phyloP scores from a whole-genome alignment of 1,284 basidiomycete species.

The Leucoagaricus sp. region DNA sequence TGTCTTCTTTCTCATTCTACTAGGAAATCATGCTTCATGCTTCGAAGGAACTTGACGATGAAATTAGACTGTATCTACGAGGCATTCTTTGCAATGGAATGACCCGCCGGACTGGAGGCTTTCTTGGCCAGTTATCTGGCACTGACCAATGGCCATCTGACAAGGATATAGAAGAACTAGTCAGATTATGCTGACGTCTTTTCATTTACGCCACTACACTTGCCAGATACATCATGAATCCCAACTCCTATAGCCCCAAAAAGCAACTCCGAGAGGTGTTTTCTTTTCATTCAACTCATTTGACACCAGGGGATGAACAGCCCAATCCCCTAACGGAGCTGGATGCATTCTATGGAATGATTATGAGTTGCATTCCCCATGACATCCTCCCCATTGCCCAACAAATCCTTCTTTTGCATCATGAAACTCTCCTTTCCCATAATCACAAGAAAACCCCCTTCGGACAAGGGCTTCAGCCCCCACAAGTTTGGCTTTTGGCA shows the following conservation, averaged over 20 bases:
- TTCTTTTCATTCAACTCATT: neutral
- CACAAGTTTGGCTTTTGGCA: no score
- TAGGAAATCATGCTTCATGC: slow-evolving; percentile 9
- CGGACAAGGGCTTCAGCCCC: no score
- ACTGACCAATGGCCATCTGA: slow-evolving; percentile 3
- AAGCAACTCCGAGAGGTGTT: neutral
- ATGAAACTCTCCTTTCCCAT: no score
- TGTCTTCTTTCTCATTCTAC: neutral
- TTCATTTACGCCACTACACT: slow-evolving; percentile 9
- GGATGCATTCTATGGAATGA: neutral
- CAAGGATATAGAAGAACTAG: neutral
- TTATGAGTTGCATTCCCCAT: neutral
- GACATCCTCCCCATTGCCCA: neutral
- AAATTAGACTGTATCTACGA: neutral
- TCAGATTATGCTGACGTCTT: neutral
- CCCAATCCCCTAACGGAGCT: neutral
- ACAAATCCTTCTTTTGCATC: neutral
- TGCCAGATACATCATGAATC: slow-evolving; percentile 1
- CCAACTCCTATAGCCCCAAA: neutral
- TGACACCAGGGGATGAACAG: neutral
- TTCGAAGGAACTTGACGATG: neutral
- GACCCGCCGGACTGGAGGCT: no score
- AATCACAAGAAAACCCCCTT: no score
- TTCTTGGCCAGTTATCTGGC: neutral
- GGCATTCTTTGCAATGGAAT: no score